A percentile compares a stretch with the other conserved stretches of the same genome.
These are phyloP conservation scores for Hericium coralloides DNA, from an alignment of 768 basidiomycete species.

Conservation along the genomic window DNA sequence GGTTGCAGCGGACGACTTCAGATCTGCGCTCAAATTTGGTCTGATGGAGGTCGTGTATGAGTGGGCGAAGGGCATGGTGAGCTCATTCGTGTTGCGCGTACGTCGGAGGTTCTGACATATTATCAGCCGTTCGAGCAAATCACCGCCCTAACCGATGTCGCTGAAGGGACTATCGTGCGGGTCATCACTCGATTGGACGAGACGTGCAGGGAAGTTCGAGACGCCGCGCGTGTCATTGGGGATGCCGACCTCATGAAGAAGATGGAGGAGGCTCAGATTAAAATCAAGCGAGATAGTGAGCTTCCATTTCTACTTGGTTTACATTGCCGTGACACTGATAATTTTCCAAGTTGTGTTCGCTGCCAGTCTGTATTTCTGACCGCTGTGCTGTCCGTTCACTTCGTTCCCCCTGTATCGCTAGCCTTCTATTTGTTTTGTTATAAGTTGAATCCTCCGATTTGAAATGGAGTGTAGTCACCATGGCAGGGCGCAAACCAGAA, in stretches of 20 bases:
- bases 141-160: slow-evolving; percentile 83
- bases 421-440: not conserved
- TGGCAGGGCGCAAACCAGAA: no score
- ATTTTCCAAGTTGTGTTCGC: slow-evolving; percentile 64
- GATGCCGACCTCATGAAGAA: slow-evolving; percentile 94
- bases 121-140: slow-evolving; percentile 94
- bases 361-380: slow-evolving; percentile 77
- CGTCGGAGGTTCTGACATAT: not conserved
- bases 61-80: slow-evolving; percentile 98
- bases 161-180: slow-evolving; percentile 95
- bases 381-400: not conserved
- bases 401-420: not conserved
- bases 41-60: slow-evolving; percentile 96
- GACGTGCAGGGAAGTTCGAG: slow-evolving; percentile 92
- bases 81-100: slow-evolving; percentile 15
- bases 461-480: not conserved
- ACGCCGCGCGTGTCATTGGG: slow-evolving; percentile 95
- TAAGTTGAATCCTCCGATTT: not conserved
- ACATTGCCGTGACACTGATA: not conserved
- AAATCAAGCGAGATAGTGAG: slow-evolving; percentile 95
- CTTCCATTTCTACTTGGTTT: slow-evolving; percentile 13
- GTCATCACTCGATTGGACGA: slow-evolving; percentile 95
- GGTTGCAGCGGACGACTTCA: slow-evolving; percentile 72
- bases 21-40: slow-evolving; percentile 78
- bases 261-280: slow-evolving; percentile 92